A percentile compares a stretch with the other conserved stretches of the same genome.
These are phyloP conservation scores for Moesziomyces parantarcticus DNA, from an alignment of 1,284 basidiomycete genomes.

Conservation along the genomic window DNA sequence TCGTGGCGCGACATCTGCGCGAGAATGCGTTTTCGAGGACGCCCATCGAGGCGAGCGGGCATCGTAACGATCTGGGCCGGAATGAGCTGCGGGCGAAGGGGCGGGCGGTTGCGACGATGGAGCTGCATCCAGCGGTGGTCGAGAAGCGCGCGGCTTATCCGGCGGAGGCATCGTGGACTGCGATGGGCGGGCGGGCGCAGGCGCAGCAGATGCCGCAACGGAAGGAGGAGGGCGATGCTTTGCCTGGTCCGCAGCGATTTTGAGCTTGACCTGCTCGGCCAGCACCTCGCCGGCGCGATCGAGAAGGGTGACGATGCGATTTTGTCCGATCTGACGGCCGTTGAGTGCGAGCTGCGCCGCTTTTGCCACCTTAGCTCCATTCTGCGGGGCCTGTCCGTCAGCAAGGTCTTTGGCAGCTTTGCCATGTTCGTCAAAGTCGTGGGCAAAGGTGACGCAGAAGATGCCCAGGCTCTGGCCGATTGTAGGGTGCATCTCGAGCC, in stretches of 20 bases:
- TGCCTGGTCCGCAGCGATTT: slow-evolving; percentile 20
- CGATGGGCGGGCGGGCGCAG: slow-evolving; percentile 16
- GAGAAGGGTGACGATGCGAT: slow-evolving; percentile 17
- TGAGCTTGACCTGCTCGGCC: slow-evolving; percentile 27
- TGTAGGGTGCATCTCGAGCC: slow-evolving; percentile 81
- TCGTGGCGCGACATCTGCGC: not conserved
- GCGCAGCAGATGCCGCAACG: slow-evolving; percentile 1
- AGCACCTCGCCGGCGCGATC: slow-evolving; percentile 36
- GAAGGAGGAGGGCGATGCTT: slow-evolving; percentile 16
- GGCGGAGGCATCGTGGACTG: slow-evolving; percentile 38
- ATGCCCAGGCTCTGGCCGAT: slow-evolving; percentile 87
- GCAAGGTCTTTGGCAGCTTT: slow-evolving; percentile 9
- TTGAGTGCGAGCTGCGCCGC: slow-evolving; percentile 33
- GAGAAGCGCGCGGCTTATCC: slow-evolving; percentile 20
- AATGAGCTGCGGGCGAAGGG: slow-evolving; percentile 9
- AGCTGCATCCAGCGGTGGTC: slow-evolving; percentile 7
- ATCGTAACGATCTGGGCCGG: slow-evolving; percentile 7
- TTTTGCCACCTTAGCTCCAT: slow-evolving; percentile 45
- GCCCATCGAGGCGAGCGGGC: not conserved
- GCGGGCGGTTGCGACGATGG: slow-evolving; percentile 1
- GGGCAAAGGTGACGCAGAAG: slow-evolving; percentile 78
- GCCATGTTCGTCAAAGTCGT: slow-evolving; percentile 61
- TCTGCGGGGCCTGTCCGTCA: slow-evolving; percentile 23
- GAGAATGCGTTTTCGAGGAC: not conserved
- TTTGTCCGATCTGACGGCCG: slow-evolving; percentile 27